A percentile compares a stretch with the other conserved stretches of the same genome.
Conservation (phyloP, 176 grass and related monocot species). For the Oryza glumipatula region DNA sequence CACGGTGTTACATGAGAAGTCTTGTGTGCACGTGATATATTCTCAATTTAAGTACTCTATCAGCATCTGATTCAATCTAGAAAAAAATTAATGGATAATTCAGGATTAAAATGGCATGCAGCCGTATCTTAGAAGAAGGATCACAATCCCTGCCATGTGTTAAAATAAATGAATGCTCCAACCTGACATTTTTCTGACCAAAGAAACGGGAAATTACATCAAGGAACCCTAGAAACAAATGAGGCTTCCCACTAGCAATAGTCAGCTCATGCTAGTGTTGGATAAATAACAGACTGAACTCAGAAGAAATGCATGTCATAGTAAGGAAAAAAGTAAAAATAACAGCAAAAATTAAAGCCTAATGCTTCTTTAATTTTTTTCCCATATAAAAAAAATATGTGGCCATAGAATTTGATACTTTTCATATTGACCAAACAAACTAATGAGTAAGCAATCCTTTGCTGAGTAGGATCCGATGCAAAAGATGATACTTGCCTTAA, state of each 20-base stretch:
- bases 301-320: conserved; percentile 6
- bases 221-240: background rate
- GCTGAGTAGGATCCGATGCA: conserved; percentile 58
- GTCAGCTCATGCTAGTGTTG: background rate
- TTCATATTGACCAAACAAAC: conserved; percentile 15
- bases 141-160: background rate
- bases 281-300: background rate
- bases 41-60: background rate
- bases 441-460: conserved; percentile 13
- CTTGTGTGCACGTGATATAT: no score
- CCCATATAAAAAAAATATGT: background rate
- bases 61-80: background rate
- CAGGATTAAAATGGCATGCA: background rate
- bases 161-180: background rate
- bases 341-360: background rate
- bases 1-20: no score
- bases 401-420: conserved; percentile 9
- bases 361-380: background rate
- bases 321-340: background rate
- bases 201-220: background rate
- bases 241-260: conserved; percentile 3
- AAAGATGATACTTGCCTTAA: conserved; percentile 34
- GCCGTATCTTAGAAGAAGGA: background rate
- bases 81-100: background rate
- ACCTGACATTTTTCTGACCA: background rate